Base-by-base conservation (phyloP, 1,284 basidiomycete species). In the Bondarzewia mesenterica region DNA sequence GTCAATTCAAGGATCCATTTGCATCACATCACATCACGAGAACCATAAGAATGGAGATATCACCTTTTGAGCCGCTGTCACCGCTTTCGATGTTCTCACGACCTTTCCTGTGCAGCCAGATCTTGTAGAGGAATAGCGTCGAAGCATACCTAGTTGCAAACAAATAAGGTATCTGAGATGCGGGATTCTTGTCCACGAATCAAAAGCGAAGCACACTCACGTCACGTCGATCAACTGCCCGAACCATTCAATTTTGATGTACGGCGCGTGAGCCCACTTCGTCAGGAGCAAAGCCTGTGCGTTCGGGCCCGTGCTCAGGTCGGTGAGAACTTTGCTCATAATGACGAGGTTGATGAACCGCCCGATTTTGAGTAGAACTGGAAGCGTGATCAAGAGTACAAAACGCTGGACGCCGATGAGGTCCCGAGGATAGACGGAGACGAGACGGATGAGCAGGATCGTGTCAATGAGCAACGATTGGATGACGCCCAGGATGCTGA, bases 191-290 rank as follows among this genome's bases (percentile, higher is more conserved):
- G n/a, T n/a, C n/a, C n/a, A n/a, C n/a, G n/a, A n/a, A n/a, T n/a
- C n/a, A n/a, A n/a, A n/a, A 18, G 27, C 6, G n/a, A 18, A 37
- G 10, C 3, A 15, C n/a, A 50, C 50, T 41, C 49, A 63, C 62
- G 54, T 52, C 16, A 66, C 66, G 42, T 65, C 62, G 3, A 57
- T 44, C 38, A 63, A 26, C 49, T 64, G 63, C 15, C 55, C 48
- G n/a, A 52, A 55, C 65, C 65, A 67, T 49, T 64, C 65, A 1
- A 66, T 63, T 44, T 66, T 66, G 7, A 66, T 46, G 44, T 58
- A 66, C 3, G 60, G 65, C 3, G 47, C 53, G 10, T 52, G 25
- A 14, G 39, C 46, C 62, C 62, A 66, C 32, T 48, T 40, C 7
- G 20, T 42, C 2, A 48, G 47, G 8, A 50, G 29, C 8, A 39